Evolutionary conservation across 2,329 filamentous ascomycete genomes (phyloP).

Genomic region (Mycogone perniciosa): DNA sequence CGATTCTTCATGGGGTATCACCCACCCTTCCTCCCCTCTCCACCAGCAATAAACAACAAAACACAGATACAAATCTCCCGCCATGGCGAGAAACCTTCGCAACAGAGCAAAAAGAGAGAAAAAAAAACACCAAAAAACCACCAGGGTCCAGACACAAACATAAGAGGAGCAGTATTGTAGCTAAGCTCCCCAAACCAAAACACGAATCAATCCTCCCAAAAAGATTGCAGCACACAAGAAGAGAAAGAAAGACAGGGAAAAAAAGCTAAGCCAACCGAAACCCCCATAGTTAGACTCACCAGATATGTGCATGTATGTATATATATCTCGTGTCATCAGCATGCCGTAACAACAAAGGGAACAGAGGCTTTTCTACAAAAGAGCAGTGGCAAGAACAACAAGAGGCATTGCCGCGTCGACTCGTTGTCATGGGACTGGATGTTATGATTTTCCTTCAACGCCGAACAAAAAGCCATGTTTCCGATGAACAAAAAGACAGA

Average conservation of each 20-base stretch:
- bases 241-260: too few relatives aligned
- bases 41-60: too few relatives aligned
- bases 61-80: too few relatives aligned
- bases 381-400: not conserved
- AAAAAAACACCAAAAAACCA: slow-evolving; percentile 1
- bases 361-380: not conserved
- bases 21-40: too few relatives aligned
- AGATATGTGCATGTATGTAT: too few relatives aligned
- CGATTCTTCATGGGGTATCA: too few relatives aligned
- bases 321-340: not conserved
- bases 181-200: too few relatives aligned
- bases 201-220: too few relatives aligned
- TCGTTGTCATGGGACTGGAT: not conserved
- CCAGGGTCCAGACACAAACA: slow-evolving; percentile 2
- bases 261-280: too few relatives aligned
- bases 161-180: too few relatives aligned
- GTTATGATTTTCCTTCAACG: not conserved
- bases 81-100: not conserved
- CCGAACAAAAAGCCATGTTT: not conserved
- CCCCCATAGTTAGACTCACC: too few relatives aligned
- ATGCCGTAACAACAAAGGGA: not conserved
- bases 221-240: too few relatives aligned
- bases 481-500: not conserved
- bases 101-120: not conserved
- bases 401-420: not conserved